These are phyloP conservation scores for Smittium culicis DNA, from an alignment of 371 early-diverging fungal species.

Conservation along the genomic window DNA sequence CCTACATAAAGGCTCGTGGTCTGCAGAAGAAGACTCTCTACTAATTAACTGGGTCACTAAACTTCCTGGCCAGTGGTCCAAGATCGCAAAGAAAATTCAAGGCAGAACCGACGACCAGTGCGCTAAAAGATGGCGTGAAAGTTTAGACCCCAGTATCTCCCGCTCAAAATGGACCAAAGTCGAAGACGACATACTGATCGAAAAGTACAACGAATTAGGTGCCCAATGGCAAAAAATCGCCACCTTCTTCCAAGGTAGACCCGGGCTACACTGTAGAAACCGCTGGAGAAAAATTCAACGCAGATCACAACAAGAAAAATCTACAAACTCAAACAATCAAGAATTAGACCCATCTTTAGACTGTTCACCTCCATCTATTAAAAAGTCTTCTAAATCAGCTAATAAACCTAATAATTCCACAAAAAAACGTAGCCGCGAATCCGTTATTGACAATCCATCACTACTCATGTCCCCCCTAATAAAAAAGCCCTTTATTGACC, in stretches of 20 bases:
- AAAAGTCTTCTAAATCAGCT: too few relatives aligned
- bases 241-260: slow-evolving; percentile 58
- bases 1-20: slow-evolving; percentile 64
- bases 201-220: slow-evolving; percentile 51
- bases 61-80: slow-evolving; percentile 60
- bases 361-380: neutral
- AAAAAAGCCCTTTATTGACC: neutral
- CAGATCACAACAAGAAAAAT: slow-evolving; percentile 19
- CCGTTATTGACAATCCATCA: neutral
- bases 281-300: slow-evolving; percentile 65
- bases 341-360: neutral
- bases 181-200: slow-evolving; percentile 52
- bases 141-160: slow-evolving; percentile 60
- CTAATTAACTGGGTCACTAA: slow-evolving; percentile 50
- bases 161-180: slow-evolving; percentile 58
- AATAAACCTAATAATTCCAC: neutral
- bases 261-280: slow-evolving; percentile 67
- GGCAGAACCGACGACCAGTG: slow-evolving; percentile 76
- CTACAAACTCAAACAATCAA: slow-evolving; percentile 3
- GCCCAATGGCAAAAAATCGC: slow-evolving; percentile 74
- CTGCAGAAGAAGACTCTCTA: slow-evolving; percentile 54
- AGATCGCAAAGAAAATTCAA: slow-evolving; percentile 56
- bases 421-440: neutral
- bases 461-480: neutral
- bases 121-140: slow-evolving; percentile 68